A percentile compares a stretch with the other conserved stretches of the same genome.
Conservation (phyloP, 2,329 filamentous ascomycete genomes). For the Xylaria sp. region DNA sequence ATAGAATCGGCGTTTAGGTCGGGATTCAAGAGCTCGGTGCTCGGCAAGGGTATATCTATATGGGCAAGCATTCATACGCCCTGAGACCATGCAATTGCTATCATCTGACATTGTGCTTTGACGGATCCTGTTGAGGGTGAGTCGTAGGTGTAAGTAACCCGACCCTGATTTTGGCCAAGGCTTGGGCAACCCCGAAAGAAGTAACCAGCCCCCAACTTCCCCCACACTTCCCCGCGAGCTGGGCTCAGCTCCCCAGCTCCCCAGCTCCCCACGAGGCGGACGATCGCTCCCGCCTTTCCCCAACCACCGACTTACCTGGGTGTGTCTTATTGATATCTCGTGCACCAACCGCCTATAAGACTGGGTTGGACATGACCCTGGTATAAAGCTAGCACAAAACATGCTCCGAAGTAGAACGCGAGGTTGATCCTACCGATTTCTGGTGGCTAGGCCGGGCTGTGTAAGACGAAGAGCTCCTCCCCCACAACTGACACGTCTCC, state of each 20-base stretch:
- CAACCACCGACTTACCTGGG: not conserved
- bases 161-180: no score
- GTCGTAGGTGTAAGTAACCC: no score
- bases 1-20: constrained; percentile 22
- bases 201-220: constrained; percentile 15
- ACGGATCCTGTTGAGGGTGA: not conserved
- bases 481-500: not conserved
- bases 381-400: not conserved
- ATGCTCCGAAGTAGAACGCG: not conserved
- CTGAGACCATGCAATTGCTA: not conserved
- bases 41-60: not conserved
- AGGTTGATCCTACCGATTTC: no score
- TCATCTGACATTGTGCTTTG: not conserved
- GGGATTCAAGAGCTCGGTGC: constrained; percentile 5
- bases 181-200: not conserved
- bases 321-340: not conserved
- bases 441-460: not conserved
- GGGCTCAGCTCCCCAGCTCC: constrained; percentile 1
- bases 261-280: not conserved
- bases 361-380: not conserved
- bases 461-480: not conserved
- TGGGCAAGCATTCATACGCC: not conserved
- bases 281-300: not conserved
- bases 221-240: constrained; percentile 23
- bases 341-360: not conserved